Conservation (phyloP, 2,329 filamentous ascomycete species). For the Chaetomium globosum region DNA sequence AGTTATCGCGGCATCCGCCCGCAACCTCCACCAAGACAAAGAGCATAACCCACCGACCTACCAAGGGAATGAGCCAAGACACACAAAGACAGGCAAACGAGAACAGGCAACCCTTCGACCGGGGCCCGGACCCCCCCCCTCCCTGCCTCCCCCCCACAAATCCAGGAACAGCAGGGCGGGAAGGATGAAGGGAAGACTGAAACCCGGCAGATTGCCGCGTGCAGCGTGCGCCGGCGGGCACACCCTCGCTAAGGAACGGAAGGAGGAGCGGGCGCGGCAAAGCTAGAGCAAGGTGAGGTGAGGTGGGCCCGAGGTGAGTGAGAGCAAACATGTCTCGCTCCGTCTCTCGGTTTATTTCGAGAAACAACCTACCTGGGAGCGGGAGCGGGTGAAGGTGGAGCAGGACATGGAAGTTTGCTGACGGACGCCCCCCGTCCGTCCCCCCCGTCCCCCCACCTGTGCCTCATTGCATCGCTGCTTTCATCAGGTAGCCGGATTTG, state of each 20-base stretch:
- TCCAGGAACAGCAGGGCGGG: not conserved
- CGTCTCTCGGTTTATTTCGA: conserved; percentile 13
- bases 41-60: not conserved
- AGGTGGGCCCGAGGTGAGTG: not conserved
- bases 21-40: not conserved
- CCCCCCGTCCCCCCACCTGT: not conserved
- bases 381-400: not conserved
- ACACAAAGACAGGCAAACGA: too few species aligned
- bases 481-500: not conserved
- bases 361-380: not conserved
- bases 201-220: conserved; percentile 9
- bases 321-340: not conserved
- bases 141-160: too few species aligned
- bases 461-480: conserved; percentile 1
- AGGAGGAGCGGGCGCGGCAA: not conserved
- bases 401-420: not conserved
- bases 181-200: not conserved
- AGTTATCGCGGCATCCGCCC: too few species aligned
- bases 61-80: not conserved
- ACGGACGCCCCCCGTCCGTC: not conserved
- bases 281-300: not conserved
- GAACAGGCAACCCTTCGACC: not conserved
- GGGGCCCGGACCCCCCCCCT: not conserved
- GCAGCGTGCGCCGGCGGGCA: not conserved
- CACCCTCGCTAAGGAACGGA: not conserved